A percentile compares a stretch with the other conserved stretches of the same genome.
Evolutionary conservation across 2,329 filamentous ascomycete species (phyloP).

Genomic region (Calonectria hawksworthii): DNA sequence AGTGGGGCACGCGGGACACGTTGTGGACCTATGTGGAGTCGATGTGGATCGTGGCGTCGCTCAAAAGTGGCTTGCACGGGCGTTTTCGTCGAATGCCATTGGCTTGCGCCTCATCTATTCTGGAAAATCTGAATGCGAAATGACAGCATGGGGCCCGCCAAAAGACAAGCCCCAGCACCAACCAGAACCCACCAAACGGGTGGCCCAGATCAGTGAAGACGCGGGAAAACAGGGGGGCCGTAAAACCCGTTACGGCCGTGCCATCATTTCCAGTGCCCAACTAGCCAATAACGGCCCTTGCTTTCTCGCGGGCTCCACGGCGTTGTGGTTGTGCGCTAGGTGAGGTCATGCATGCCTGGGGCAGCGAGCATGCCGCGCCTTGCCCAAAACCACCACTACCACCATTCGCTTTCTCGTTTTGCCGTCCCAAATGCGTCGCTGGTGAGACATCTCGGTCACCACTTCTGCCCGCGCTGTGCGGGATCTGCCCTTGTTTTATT

Average conservation of each 20-base stretch:
- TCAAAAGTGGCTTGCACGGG: slow-evolving; percentile 11
- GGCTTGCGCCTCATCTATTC: slow-evolving; percentile 28
- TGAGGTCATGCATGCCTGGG: slow-evolving; percentile 27
- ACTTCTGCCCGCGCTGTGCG: background rate
- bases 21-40: background rate
- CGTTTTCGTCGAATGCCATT: slow-evolving; percentile 9
- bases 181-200: slow-evolving; percentile 18
- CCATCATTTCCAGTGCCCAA: slow-evolving; percentile 10
- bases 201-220: background rate
- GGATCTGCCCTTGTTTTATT: slow-evolving; percentile 3
- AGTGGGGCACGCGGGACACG: background rate
- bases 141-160: slow-evolving; percentile 44
- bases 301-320: background rate
- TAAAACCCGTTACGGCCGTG: slow-evolving; percentile 8
- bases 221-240: slow-evolving; percentile 17
- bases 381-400: slow-evolving; percentile 9
- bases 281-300: background rate
- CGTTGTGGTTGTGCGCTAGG: slow-evolving; percentile 1
- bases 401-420: background rate
- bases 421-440: background rate
- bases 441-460: slow-evolving; percentile 22
- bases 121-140: slow-evolving; percentile 40
- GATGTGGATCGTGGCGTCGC: slow-evolving; percentile 4
- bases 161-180: slow-evolving; percentile 36
- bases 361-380: slow-evolving; percentile 12